phyloP scores from a whole-genome alignment of 768 basidiomycete genomes.

The Termitomyces sp. region DNA sequence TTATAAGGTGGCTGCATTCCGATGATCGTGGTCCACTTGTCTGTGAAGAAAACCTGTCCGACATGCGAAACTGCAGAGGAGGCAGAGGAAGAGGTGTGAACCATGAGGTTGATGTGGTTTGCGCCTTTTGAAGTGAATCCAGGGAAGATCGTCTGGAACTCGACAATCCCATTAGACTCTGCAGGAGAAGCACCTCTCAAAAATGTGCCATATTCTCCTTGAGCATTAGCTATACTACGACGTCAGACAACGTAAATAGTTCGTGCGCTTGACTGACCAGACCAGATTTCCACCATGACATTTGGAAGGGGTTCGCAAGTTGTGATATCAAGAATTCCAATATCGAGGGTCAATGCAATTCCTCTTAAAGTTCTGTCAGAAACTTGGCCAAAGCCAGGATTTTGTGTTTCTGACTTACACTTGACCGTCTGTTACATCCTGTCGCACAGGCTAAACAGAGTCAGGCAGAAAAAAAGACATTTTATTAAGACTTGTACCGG shows the following conservation, averaged over 20 bases:
- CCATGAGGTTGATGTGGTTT: conserved; percentile 31
- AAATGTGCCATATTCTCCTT: conserved; percentile 28
- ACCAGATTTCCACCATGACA: conserved; percentile 29
- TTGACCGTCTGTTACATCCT: conserved; percentile 17
- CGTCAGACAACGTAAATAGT: not conserved
- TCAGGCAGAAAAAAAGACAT: not conserved
- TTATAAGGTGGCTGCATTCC: conserved; percentile 23
- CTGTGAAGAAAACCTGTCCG: conserved; percentile 36
- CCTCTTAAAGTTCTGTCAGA: conserved; percentile 19
- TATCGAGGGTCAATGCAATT: conserved; percentile 30
- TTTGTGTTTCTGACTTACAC: conserved; percentile 2
- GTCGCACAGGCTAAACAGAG: conserved; percentile 7
- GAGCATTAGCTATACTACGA: conserved; percentile 24
- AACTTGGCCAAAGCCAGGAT: not conserved
- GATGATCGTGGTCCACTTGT: conserved; percentile 27
- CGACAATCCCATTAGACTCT: conserved; percentile 30
- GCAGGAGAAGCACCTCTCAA: conserved; percentile 30
- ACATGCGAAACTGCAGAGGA: conserved; percentile 23
- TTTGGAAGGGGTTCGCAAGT: conserved; percentile 33
- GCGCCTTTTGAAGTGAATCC: conserved; percentile 29
- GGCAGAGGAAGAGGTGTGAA: conserved; percentile 23
- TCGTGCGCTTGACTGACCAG: conserved; percentile 1
- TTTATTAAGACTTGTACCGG: conserved; percentile 3
- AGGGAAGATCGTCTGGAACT: conserved; percentile 32
- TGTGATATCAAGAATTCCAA: conserved; percentile 31